These are phyloP conservation scores for Tolypocladium guangdongense DNA, from an alignment of 2,329 filamentous ascomycete genomes.

Conservation along the genomic window DNA sequence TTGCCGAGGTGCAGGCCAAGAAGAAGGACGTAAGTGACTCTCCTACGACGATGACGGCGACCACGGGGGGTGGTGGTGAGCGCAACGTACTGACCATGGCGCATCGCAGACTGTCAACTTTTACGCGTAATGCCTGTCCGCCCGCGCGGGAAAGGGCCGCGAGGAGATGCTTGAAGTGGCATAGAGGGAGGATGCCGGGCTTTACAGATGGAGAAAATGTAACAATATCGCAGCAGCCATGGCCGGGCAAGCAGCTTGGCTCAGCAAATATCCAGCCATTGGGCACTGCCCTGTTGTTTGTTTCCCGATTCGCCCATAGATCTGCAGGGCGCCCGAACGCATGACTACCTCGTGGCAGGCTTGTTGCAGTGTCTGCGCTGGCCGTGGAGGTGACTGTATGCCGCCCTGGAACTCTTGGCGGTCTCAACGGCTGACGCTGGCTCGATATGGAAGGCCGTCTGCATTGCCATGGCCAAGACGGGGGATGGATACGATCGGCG, in stretches of 20 bases:
- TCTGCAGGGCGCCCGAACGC: background rate
- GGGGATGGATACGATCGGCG: too few relatives aligned
- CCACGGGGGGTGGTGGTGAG: background rate
- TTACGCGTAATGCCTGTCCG: constrained; percentile 29
- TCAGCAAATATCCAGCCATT: background rate
- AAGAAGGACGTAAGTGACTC: constrained; percentile 67
- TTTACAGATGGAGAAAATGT: background rate
- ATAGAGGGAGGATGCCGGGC: background rate
- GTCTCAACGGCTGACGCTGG: background rate
- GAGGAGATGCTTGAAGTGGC: background rate
- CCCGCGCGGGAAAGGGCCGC: background rate
- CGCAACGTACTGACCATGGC: background rate
- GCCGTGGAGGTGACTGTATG: background rate
- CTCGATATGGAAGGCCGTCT: too few relatives aligned
- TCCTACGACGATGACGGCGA: background rate
- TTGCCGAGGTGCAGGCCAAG: constrained; percentile 88
- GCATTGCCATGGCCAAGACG: too few relatives aligned
- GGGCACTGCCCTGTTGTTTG: background rate
- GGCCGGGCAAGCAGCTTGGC: background rate
- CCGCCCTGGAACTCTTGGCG: background rate
- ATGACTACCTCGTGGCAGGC: background rate
- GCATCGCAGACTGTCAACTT: constrained; percentile 42
- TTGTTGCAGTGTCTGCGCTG: background rate
- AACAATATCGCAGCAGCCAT: background rate
- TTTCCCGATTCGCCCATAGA: background rate